Evolutionary conservation across 2,329 filamentous ascomycete species (phyloP).

Genomic region (Grosmannia clavigera): DNA sequence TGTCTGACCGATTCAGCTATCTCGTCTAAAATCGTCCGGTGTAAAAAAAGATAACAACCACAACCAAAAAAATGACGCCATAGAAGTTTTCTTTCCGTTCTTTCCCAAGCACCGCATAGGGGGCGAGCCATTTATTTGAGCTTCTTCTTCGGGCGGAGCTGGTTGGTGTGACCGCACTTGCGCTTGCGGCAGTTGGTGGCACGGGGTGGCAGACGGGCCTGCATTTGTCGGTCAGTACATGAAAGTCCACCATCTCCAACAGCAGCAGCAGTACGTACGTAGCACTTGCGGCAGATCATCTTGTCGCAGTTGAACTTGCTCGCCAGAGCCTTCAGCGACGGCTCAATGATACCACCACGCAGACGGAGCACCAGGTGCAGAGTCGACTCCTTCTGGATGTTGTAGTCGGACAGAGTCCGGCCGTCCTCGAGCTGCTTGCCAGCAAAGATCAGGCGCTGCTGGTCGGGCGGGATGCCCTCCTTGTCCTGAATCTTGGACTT

Average conservation of each 20-base stretch:
- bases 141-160: slow-evolving; percentile 99
- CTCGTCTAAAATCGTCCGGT: slow-evolving; percentile 6
- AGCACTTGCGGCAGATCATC: slow-evolving; percentile 99
- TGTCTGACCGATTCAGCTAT: slow-evolving; percentile 3
- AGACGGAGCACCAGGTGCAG: slow-evolving; percentile 98
- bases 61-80: slow-evolving; percentile 8
- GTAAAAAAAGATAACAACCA: slow-evolving; percentile 6
- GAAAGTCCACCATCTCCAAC: not conserved
- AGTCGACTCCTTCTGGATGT: slow-evolving; percentile 99
- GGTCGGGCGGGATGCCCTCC: slow-evolving; percentile 96
- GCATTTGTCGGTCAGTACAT: slow-evolving; percentile 19
- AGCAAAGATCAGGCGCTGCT: slow-evolving; percentile 97
- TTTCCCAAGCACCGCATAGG: not conserved
- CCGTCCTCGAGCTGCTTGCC: slow-evolving; percentile 99
- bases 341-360: slow-evolving; percentile 98
- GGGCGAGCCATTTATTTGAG: slow-evolving; percentile 25
- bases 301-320: slow-evolving; percentile 98
- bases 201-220: slow-evolving; percentile 80
- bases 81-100: not conserved
- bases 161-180: slow-evolving; percentile 99
- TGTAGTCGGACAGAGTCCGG: slow-evolving; percentile 94
- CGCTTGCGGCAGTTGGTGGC: slow-evolving; percentile 99
- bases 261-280: slow-evolving; percentile 28
- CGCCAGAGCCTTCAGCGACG: slow-evolving; percentile 93
- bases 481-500: slow-evolving; percentile 99